A percentile compares a stretch with the other conserved stretches of the same genome.
These are phyloP conservation scores for Cladophialophora chaetospira DNA, from an alignment of 2,329 filamentous ascomycete genomes.

Conservation along the genomic window DNA sequence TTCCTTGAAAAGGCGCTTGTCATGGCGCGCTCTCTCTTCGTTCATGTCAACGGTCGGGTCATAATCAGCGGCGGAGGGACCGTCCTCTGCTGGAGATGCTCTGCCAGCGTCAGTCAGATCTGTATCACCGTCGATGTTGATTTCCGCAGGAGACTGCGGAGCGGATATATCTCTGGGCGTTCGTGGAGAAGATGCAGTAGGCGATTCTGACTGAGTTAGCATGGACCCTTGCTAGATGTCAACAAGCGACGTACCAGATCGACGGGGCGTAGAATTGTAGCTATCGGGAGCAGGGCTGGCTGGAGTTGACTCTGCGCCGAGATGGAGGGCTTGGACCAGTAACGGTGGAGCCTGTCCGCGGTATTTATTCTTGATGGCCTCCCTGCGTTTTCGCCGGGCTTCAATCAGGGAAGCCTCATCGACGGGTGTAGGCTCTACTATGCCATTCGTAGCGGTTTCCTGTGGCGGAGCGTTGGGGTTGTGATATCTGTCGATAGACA, in stretches of 20 bases:
- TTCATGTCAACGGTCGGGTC: conserved; percentile 87
- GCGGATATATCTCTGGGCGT: conserved; percentile 50
- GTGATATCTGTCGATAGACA: conserved; percentile 2
- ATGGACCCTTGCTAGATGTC: conserved; percentile 45
- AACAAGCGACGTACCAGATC: conserved; percentile 42
- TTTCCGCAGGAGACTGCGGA: conserved; percentile 59
- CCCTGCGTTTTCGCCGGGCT: conserved; percentile 78
- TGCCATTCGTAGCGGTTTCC: conserved; percentile 34
- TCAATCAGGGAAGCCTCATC: conserved; percentile 84
- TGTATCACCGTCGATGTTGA: conserved; percentile 67
- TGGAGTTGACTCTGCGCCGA: conserved; percentile 59
- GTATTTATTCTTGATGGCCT: conserved; percentile 83
- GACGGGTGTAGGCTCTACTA: conserved; percentile 59
- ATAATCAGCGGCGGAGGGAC: conserved; percentile 89
- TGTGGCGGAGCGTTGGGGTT: conserved; percentile 17
- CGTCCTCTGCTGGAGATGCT: conserved; percentile 54
- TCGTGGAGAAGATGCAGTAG: conserved; percentile 49
- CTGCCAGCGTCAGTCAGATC: conserved; percentile 64
- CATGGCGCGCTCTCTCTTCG: conserved; percentile 74
- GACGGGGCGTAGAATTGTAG: conserved; percentile 23
- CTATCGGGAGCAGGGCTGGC: conserved; percentile 53
- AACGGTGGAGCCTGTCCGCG: conserved; percentile 70
- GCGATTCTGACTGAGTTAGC: conserved; percentile 37
- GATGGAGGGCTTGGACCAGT: conserved; percentile 72
- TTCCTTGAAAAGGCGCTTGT: conserved; percentile 62